Percentiles rank a stretch among this genome's conserved stretches.
These are phyloP conservation scores for Mayamaea pseudoterrestris DNA, from an alignment of 108 stramenopile genomes.

Conservation along the genomic window DNA sequence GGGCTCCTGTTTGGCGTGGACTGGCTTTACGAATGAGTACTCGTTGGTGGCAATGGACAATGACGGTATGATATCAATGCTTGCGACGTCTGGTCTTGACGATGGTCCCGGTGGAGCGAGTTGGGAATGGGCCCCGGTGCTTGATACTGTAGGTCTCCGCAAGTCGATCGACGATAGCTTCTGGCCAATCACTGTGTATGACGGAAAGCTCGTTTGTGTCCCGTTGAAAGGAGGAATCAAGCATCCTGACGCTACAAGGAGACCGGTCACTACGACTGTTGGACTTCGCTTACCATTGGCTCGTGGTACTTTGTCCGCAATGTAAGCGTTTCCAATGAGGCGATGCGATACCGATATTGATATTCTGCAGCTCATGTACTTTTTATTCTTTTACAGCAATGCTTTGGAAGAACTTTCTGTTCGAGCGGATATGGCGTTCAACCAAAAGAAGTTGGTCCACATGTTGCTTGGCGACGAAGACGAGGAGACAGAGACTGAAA, in stretches of 20 bases:
- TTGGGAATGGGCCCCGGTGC: slow-evolving; percentile 62
- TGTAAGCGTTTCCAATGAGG: slow-evolving; percentile 30
- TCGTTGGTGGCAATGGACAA: slow-evolving; percentile 61
- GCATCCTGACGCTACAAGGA: slow-evolving; percentile 64
- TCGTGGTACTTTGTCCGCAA: slow-evolving; percentile 17
- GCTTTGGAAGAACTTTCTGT: slow-evolving; percentile 57
- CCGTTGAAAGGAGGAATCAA: slow-evolving; percentile 69
- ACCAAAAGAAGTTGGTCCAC: slow-evolving; percentile 45
- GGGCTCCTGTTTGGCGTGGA: slow-evolving; percentile 56
- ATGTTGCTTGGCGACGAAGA: slow-evolving; percentile 24
- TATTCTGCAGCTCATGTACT: not conserved
- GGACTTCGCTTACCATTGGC: slow-evolving; percentile 65
- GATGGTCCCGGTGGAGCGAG: slow-evolving; percentile 3
- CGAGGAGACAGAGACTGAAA: slow-evolving; percentile 51
- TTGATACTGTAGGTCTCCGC: slow-evolving; percentile 69
- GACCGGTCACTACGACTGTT: slow-evolving; percentile 59
- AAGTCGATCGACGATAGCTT: slow-evolving; percentile 59
- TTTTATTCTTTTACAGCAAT: slow-evolving; percentile 12
- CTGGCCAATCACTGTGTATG: slow-evolving; percentile 68
- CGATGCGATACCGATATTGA: not conserved
- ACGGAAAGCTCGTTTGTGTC: slow-evolving; percentile 66
- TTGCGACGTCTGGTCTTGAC: slow-evolving; percentile 3
- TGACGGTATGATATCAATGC: slow-evolving; percentile 77
- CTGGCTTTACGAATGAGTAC: slow-evolving; percentile 61
- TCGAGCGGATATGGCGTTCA: slow-evolving; percentile 53